Conservation (phyloP, 495 filamentous ascomycete species). For the Lophiotrema nucula region DNA sequence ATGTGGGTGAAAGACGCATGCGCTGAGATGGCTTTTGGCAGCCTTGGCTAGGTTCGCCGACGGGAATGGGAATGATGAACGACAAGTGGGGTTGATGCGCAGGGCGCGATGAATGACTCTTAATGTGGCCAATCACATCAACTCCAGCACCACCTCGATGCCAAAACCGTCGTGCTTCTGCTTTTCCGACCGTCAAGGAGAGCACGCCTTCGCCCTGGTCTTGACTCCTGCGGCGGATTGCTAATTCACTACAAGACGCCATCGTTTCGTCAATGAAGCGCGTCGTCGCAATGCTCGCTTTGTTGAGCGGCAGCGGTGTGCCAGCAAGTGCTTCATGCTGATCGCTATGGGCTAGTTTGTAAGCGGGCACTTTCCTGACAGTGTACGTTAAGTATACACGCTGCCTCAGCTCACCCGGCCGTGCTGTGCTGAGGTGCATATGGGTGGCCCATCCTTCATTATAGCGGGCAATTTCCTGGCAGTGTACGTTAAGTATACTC, state of each 20-base stretch:
- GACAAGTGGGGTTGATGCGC: not conserved
- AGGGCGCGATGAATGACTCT: not conserved
- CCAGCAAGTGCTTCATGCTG: too few species aligned
- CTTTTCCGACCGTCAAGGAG: constrained; percentile 1
- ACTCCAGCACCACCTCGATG: not conserved
- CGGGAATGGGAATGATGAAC: too few species aligned
- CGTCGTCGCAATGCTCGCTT: not conserved
- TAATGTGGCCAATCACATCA: not conserved
- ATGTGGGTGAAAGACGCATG: not conserved
- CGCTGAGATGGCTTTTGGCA: not conserved
- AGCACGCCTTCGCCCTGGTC: not conserved
- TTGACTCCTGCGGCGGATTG: too few species aligned
- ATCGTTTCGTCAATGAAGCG: not conserved
- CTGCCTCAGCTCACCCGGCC: constrained; percentile 5
- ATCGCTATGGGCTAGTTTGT: constrained; percentile 33
- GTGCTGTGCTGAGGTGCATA: too few species aligned
- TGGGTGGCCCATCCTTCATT: not conserved
- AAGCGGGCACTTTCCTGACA: constrained; percentile 16
- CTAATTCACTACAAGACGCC: too few species aligned
- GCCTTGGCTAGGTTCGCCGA: not conserved
- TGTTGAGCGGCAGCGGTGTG: not conserved
- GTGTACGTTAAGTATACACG: constrained; percentile 36
- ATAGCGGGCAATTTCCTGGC: not conserved
- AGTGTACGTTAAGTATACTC: not conserved
- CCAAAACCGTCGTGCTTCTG: not conserved